Evolutionary conservation across 805 yeast species (phyloP), one percentile per base, ranked within the genome.

Genomic region (Lachancea sp.): DNA sequence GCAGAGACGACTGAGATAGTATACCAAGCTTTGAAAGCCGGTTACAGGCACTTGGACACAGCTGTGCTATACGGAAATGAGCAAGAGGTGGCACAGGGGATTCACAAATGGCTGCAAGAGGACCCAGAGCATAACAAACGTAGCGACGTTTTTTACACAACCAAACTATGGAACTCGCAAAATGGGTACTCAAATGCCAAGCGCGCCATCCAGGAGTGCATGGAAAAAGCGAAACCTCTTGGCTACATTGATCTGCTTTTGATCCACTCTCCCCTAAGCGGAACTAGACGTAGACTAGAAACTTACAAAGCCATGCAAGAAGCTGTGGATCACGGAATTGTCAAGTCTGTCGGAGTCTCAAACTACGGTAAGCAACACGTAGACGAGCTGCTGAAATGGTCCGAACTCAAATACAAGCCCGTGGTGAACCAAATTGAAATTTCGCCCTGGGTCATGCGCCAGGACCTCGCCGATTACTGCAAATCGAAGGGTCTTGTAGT

Each of bases 401-500:
- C 71, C 3, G 75, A 68, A 1, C 54, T 75, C 45, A 71, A 61
- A 45, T 55, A 72, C 46, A 69, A 70, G 45, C 89, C 95, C 0
- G 85, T 80, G 0, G 80, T 83, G 30, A 81, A 86, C 59, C 95
- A 87, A 58, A 75, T 86, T 54, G 95, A 85, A 60, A 71, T 85
- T 38, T 84, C 86, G 45, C 95, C 92, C 16, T 84, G 92, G 89
- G 68, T 81, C 52, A 84, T 81, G 64, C 69, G 83, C 51, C 63
- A 69, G 40, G 78, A 79, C 38, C 67, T 86, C 42, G 76, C 82
- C 17, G 72, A 77, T 40, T 82, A 65, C 61, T 78, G 83, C 56
- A 66, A 69, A 23, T 54, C 68, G 12, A 61, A 79, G 42, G 77
- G 69, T 33, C 73, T 88, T 29, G 63, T 68, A 5, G 74, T 81